Base-by-base conservation (phyloP, 176 grass and related monocot genomes). In the Oryza meyeriana region DNA sequence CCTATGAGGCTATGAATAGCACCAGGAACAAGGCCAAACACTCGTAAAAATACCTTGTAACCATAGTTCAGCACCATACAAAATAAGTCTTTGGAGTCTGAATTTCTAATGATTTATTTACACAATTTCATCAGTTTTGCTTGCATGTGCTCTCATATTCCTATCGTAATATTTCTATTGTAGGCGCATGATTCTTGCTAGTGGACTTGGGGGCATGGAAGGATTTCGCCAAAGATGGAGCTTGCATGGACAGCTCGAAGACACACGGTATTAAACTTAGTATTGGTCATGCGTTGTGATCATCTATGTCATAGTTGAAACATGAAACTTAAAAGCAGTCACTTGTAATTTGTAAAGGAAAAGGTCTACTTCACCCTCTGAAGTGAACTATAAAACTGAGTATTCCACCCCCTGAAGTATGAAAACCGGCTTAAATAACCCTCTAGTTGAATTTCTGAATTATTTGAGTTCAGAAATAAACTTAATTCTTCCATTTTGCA, bases 191-290 rank as follows among this genome's bases (percentile, higher is more conserved):
- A 94, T 94, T 84, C 89, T 94, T 78, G 89, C 89, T 71, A 89
- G 77, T 87, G 92, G 92, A 82, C 80, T 89, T 74, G 80, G 61
- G 86, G 89, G 92, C 40, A 94, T 94, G 92, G 92, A 94, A 73
- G 92, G 92, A 85, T 94, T 94, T 85, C 76, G 89, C 63, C 92
- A 94, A 80, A 85, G 92, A 82, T 94, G 92, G 92, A 94, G 92
- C 73, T 92, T 94, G 72, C 89, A 94, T 24, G 92, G 92, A 69
- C 89, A 90, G 75, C 80, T 91, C 1, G 87, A 69, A 30, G 92
- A 94, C 79, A 89, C 84, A 30, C 89, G 85, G 92, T 92, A 89
- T 68, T 87, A 61, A 52, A 34, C 61, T 79, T 39, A 59, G 26
- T 33, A 8, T n/a, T 10, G 13, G 20, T 64, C 36, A 79, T n/a